These are phyloP conservation scores for Coemansia sp. DNA, from an alignment of 192 early-diverging fungal genomes.

Conservation along the genomic window DNA sequence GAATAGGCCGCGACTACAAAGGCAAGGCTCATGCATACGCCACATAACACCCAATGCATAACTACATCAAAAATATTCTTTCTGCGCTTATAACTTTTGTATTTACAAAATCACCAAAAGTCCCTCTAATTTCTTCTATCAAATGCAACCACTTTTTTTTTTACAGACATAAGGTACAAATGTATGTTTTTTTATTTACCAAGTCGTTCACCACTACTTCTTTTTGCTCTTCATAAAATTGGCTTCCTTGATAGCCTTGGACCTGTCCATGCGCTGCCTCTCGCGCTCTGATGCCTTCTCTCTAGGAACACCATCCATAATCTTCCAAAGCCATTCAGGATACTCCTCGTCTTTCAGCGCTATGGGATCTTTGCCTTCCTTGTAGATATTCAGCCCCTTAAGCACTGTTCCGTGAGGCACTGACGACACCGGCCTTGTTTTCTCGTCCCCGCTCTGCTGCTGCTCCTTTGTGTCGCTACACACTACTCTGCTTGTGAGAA, in stretches of 20 bases:
- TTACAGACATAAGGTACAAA: not conserved
- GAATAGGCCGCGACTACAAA: slow-evolving; percentile 24
- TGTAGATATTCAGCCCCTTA: slow-evolving; percentile 84
- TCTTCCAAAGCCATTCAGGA: slow-evolving; percentile 91
- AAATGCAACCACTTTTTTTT: slow-evolving; percentile 61
- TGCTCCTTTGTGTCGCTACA: not conserved
- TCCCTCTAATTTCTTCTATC: not conserved
- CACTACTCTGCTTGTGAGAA: slow-evolving; percentile 1
- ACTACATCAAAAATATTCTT: not conserved
- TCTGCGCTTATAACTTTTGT: not conserved
- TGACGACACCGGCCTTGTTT: slow-evolving; percentile 46
- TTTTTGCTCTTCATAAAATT: slow-evolving; percentile 81
- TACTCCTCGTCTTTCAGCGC: slow-evolving; percentile 84
- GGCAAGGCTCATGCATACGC: slow-evolving; percentile 44
- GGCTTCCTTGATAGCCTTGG: slow-evolving; percentile 63
- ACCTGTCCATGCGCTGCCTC: slow-evolving; percentile 61
- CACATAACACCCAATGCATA: slow-evolving; percentile 5
- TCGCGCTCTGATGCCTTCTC: slow-evolving; percentile 50
- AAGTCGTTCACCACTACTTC: slow-evolving; percentile 41
- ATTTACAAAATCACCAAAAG: not conserved
- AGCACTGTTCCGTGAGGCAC: slow-evolving; percentile 74
- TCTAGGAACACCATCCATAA: slow-evolving; percentile 58
- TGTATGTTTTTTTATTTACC: slow-evolving; percentile 49
- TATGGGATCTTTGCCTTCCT: slow-evolving; percentile 80
- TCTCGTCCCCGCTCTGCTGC: not conserved